Evolutionary conservation across 169 alveolate genomes (phyloP).

Genomic region (Plasmodium billcollinsi): DNA sequence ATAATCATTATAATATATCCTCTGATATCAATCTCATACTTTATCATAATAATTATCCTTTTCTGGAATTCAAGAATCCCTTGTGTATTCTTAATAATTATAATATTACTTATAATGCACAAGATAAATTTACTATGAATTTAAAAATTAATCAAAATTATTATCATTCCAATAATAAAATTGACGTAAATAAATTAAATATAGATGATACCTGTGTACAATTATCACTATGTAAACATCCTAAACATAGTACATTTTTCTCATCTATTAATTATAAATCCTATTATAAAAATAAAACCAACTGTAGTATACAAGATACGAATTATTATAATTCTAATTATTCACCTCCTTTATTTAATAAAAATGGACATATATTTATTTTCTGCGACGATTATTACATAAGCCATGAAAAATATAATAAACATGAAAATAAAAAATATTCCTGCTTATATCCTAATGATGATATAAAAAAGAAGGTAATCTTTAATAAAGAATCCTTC

Average conservation of each 20-base stretch:
- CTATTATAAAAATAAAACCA: slow-evolving; percentile 18
- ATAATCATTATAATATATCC: slow-evolving; percentile 20
- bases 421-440: neutral
- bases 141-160: slow-evolving; percentile 7
- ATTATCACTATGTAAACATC: slow-evolving; percentile 53
- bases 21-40: slow-evolving; percentile 28
- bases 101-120: slow-evolving; percentile 40
- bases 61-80: slow-evolving; percentile 8
- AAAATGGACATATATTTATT: slow-evolving; percentile 1
- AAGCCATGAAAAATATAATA: no score
- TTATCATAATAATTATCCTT: slow-evolving; percentile 40
- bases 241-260: slow-evolving; percentile 35
- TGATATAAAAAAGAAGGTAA: neutral
- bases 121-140: slow-evolving; percentile 7
- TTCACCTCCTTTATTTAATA: slow-evolving; percentile 57
- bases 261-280: slow-evolving; percentile 14
- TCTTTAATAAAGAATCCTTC: neutral
- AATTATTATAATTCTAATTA: slow-evolving; percentile 6
- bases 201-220: slow-evolving; percentile 21
- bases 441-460: neutral
- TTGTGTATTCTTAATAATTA: slow-evolving; percentile 16
- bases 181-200: neutral
- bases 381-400: slow-evolving; percentile 35
- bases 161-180: neutral
- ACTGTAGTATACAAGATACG: slow-evolving; percentile 15